Conservation (phyloP, 1,139 yeast species). For the Sugiyamaella novakii region DNA sequence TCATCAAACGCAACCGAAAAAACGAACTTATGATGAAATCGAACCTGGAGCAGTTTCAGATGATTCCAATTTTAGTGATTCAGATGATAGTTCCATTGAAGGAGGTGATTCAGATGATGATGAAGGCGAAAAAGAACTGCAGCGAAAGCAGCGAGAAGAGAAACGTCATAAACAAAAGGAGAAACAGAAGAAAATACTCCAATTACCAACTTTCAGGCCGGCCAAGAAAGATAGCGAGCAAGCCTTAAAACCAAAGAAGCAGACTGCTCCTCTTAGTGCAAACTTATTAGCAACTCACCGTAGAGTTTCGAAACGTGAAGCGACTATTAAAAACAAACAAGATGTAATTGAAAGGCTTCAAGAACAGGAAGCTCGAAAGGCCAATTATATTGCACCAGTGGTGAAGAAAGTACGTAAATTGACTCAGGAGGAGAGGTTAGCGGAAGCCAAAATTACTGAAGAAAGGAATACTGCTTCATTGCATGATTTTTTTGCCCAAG, state of each 20-base stretch:
- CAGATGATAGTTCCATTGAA: constrained; percentile 35
- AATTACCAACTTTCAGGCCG: constrained; percentile 28
- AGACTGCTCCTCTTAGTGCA: constrained; percentile 35
- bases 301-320: constrained; percentile 74
- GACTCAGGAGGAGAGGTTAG: constrained; percentile 85
- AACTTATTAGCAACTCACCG: constrained; percentile 60
- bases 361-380: constrained; percentile 69
- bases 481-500: constrained; percentile 79
- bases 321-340: constrained; percentile 78
- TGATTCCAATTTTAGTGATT: constrained; percentile 40
- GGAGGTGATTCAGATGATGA: constrained; percentile 38
- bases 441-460: constrained; percentile 87
- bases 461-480: constrained; percentile 70
- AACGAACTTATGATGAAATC: constrained; percentile 15
- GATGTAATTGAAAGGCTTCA: constrained; percentile 74
- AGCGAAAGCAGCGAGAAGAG: constrained; percentile 35
- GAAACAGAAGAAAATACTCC: constrained; percentile 35
- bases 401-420: constrained; percentile 44
- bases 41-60: constrained; percentile 25
- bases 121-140: constrained; percentile 42
- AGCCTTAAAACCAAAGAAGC: constrained; percentile 27
- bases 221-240: constrained; percentile 17
- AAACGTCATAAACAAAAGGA: constrained; percentile 32
- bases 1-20: neutral
- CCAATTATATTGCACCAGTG: constrained; percentile 46